A percentile compares a stretch with the other conserved stretches of the same genome.
phyloP scores from a whole-genome alignment of 2,329 filamentous ascomycete species.

The Ceratocystis alfenasii region DNA sequence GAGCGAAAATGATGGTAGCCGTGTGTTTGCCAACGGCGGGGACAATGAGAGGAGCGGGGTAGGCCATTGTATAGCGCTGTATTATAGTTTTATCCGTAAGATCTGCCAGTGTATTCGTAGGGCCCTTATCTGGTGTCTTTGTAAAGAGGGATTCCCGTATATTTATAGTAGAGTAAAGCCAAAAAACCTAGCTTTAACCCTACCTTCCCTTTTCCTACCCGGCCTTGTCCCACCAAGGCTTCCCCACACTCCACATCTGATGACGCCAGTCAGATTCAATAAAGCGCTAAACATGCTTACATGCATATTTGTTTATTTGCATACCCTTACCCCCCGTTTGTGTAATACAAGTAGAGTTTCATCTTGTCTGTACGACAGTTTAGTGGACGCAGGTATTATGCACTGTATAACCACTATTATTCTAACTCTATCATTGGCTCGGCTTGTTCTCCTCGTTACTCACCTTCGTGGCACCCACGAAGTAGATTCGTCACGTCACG shows the following conservation, averaged over 20 bases:
- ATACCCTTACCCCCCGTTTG: not conserved
- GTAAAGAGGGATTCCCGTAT: not conserved
- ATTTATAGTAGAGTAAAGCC: not conserved
- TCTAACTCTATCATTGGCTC: not conserved
- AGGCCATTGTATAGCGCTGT: not conserved
- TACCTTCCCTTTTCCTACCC: not conserved
- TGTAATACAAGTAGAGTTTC: not conserved
- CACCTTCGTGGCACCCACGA: not conserved
- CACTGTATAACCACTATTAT: not conserved
- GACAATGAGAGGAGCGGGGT: slow-evolving; percentile 51
- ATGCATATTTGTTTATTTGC: not conserved
- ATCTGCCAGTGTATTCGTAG: not conserved
- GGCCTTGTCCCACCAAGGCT: not conserved
- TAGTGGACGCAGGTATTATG: not conserved
- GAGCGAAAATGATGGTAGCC: slow-evolving; percentile 85
- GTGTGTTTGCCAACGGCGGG: slow-evolving; percentile 75
- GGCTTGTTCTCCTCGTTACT: not conserved
- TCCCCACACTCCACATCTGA: slow-evolving; percentile 1
- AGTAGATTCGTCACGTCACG: not conserved
- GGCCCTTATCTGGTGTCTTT: not conserved
- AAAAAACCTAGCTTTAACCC: not conserved
- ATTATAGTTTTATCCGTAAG: not conserved
- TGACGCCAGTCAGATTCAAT: not conserved
- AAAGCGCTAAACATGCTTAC: not conserved
- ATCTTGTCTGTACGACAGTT: not conserved